Evolutionary conservation across 139 green algal species (phyloP), one percentile per base, ranked within the genome.

Genomic region (Chlorella sp.): DNA sequence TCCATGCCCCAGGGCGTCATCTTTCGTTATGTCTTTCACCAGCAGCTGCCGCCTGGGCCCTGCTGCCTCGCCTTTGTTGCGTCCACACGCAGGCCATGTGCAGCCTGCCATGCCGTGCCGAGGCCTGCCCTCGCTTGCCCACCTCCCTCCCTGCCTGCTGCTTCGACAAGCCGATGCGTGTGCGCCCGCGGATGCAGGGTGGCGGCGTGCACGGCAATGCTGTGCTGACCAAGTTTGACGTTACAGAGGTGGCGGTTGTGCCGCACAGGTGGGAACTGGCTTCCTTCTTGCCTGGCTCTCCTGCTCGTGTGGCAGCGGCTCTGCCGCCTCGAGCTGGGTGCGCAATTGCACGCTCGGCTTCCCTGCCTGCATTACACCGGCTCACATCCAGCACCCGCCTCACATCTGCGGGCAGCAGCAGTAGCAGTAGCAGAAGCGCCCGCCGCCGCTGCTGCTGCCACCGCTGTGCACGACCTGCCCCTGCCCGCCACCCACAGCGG

Each of bases 201-300:
- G 95, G 95, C 8, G 95, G 95, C 13, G 92, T 96, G 44, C 95
- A 98, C 82, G 95, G 95, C 51, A 98, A 98, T 73, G 95, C 91
- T 4, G 94, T 98, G 32, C 83, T 98, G 1, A 92, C 88, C 73
- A 94, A 94, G 68, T 96, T 87, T 76, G 90, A 92, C 78, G 88
- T 96, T 7, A 32, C 41, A 14, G 60, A 89, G 62, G 40, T 83
- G 76, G 62, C 79, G 2, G 67, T 91, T 6, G 44, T 94, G 48
- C 81, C 85, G 20, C 92, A 94, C 90, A 93, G 84, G 84, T 78
- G 72, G n/a, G 65, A n/a, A n/a, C 65, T 73, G 22, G 14, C 3
- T 17, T 40, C 6, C 51, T 60, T 60, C n/a, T n/a, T 26, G 51
- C 13, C 9, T 60, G 16, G 11, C 16, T 60, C 16, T 60, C 11